These are phyloP conservation scores for Aquanectria penicillioides DNA, from an alignment of 2,329 filamentous ascomycete species.

Conservation along the genomic window DNA sequence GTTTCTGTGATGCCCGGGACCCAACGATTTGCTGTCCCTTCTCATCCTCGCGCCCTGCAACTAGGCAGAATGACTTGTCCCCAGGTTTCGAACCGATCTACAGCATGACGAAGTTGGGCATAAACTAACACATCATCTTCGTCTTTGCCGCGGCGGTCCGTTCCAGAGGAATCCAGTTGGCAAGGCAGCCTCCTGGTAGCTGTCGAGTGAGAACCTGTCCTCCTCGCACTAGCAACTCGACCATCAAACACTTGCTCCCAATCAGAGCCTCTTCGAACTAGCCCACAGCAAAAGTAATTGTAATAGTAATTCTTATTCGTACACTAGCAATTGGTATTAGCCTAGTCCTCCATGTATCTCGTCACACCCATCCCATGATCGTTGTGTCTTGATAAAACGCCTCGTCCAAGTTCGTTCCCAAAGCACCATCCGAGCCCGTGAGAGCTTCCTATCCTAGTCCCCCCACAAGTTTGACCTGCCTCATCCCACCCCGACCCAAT, in stretches of 20 bases:
- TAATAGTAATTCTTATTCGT: slow-evolving; percentile 26
- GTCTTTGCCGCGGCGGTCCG: not conserved
- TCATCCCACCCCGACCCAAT: slow-evolving; percentile 28
- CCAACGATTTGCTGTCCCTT: slow-evolving; percentile 34
- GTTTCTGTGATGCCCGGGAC: slow-evolving; percentile 3
- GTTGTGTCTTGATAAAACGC: slow-evolving; percentile 33
- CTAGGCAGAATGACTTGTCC: slow-evolving; percentile 17
- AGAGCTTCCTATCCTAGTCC: slow-evolving; percentile 33
- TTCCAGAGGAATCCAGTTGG: slow-evolving; percentile 2
- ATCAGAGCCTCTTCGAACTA: too few species aligned
- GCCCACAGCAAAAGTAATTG: not conserved
- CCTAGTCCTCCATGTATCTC: slow-evolving; percentile 27
- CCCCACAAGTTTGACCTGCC: slow-evolving; percentile 18
- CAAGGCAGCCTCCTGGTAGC: too few species aligned
- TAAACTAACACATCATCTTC: slow-evolving; percentile 34
- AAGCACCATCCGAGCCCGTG: slow-evolving; percentile 31
- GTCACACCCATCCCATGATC: slow-evolving; percentile 13
- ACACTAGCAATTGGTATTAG: slow-evolving; percentile 16
- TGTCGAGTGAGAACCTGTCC: too few species aligned
- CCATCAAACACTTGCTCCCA: not conserved
- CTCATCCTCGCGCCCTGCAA: slow-evolving; percentile 24
- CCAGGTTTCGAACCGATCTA: slow-evolving; percentile 4
- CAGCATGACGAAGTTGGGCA: slow-evolving; percentile 17
- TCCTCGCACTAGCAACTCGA: too few species aligned
- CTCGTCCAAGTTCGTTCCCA: slow-evolving; percentile 33